Conservation (phyloP, 352 stramenopile genomes). For the Phytopythium oedochilum region DNA sequence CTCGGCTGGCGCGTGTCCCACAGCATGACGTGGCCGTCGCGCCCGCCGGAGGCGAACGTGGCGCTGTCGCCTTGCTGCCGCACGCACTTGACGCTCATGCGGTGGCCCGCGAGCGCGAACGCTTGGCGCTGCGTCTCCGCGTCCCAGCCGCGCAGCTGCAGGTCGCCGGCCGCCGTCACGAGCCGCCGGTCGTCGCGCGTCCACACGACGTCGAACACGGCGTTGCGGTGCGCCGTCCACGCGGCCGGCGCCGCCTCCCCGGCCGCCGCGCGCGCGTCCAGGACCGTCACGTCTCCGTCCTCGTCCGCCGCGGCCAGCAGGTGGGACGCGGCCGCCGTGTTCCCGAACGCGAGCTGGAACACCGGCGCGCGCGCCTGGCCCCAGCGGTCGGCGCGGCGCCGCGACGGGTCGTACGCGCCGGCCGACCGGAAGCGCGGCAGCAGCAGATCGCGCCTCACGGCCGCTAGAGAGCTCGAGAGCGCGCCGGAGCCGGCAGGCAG, state of each 20-base stretch:
- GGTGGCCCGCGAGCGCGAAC: conserved; percentile 36
- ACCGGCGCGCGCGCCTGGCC: conserved; percentile 18
- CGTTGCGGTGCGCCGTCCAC: conserved; percentile 60
- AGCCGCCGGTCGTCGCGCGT: conserved; percentile 39
- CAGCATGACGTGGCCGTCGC: conserved; percentile 58
- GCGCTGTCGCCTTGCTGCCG: conserved; percentile 28
- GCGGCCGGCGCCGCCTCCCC: not conserved
- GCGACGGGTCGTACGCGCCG: not conserved
- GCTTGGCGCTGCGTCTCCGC: conserved; percentile 29
- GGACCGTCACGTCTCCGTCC: conserved; percentile 42
- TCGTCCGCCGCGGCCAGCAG: conserved; percentile 51
- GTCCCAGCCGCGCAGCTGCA: conserved; percentile 51
- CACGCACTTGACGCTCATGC: conserved; percentile 79
- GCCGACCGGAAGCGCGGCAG: conserved; percentile 8
- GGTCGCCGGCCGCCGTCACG: conserved; percentile 54
- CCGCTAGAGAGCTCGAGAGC: conserved; percentile 12
- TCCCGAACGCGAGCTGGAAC: conserved; percentile 51
- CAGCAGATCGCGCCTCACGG: conserved; percentile 20
- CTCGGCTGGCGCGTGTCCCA: conserved; percentile 36
- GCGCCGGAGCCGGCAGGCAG: conserved; percentile 9
- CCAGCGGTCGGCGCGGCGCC: not conserved
- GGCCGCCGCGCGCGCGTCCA: conserved; percentile 21
- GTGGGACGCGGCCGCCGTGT: conserved; percentile 6
- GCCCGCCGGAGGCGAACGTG: conserved; percentile 50
- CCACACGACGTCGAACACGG: conserved; percentile 70